These are phyloP conservation scores for Rhododendron simsii DNA, from an alignment of 148 eudicot species.

Conservation along the genomic window DNA sequence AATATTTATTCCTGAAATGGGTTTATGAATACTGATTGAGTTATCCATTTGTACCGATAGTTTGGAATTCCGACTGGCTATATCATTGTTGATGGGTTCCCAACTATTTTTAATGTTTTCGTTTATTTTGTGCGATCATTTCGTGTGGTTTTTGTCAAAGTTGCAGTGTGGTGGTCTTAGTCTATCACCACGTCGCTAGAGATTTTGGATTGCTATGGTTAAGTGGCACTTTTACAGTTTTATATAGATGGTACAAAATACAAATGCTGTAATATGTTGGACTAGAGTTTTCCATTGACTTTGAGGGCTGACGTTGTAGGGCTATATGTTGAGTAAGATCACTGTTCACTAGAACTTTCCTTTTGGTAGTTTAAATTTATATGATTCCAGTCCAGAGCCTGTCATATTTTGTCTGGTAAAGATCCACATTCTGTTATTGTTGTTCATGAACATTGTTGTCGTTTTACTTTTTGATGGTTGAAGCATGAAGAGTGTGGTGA, in stretches of 20 bases:
- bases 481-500: conserved; percentile 23
- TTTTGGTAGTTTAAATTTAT: background rate
- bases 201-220: background rate
- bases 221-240: background rate
- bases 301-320: background rate
- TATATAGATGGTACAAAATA: background rate
- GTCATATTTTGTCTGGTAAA: background rate
- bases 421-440: background rate
- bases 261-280: background rate
- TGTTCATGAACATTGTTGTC: conserved; percentile 1
- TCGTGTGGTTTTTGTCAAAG: background rate
- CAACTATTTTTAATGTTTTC: background rate
- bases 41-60: background rate
- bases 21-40: background rate
- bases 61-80: background rate
- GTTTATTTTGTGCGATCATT: background rate
- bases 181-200: background rate
- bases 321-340: background rate
- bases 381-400: background rate
- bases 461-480: conserved; percentile 15
- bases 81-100: background rate
- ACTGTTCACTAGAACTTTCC: background rate
- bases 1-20: background rate
- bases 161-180: background rate
- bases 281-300: background rate